Percentiles rank a stretch among this genome's conserved stretches.
These are phyloP conservation scores for Solanum tarijense DNA, from an alignment of 257 asterid species.

Conservation along the genomic window DNA sequence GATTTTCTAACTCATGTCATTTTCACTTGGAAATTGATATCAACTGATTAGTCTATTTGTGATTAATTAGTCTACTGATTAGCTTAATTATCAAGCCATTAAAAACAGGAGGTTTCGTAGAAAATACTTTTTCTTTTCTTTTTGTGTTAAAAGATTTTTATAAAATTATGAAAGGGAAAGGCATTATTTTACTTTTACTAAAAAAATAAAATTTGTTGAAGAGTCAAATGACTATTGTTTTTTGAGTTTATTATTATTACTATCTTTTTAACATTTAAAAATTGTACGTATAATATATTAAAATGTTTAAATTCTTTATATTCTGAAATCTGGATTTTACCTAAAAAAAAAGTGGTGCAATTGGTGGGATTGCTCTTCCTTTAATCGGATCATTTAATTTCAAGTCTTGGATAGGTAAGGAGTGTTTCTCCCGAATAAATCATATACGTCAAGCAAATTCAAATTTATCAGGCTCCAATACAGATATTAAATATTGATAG, in stretches of 20 bases:
- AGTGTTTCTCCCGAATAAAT: not conserved
- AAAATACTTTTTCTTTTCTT: not conserved
- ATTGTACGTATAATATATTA: too few relatives aligned
- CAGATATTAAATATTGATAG: not conserved
- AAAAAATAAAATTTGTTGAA: not conserved
- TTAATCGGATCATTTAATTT: too few relatives aligned
- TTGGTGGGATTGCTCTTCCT: too few relatives aligned
- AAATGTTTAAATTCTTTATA: not conserved
- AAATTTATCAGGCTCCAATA: not conserved
- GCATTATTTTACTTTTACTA: not conserved
- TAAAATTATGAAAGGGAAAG: not conserved
- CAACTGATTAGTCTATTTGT: not conserved
- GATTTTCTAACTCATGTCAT: not conserved
- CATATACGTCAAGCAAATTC: rapidly evolving
- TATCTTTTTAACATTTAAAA: not conserved
- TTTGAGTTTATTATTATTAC: too few relatives aligned
- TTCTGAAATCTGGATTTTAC: not conserved
- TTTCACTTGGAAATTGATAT: not conserved
- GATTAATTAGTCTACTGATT: not conserved
- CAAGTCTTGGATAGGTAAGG: too few relatives aligned
- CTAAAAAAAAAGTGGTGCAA: not conserved
- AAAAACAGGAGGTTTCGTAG: not conserved
- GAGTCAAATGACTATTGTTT: not conserved
- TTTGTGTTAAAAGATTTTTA: not conserved
- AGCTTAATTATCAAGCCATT: not conserved